Conservation (phyloP, 2,329 filamentous ascomycete species). For the Aureobasidium sp. region DNA sequence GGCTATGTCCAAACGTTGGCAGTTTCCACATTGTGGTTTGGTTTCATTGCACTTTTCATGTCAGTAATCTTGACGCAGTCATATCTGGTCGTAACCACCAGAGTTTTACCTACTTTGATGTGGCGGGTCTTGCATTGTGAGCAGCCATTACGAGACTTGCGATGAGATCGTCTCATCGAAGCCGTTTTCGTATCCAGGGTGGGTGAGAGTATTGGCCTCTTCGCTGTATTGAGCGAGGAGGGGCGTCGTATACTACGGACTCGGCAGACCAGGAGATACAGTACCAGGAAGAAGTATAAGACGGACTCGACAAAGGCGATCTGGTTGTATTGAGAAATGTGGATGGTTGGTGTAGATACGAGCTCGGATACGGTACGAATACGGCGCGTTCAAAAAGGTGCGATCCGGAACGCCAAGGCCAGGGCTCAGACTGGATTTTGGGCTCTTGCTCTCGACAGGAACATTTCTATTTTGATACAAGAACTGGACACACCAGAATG, state of each 20-base stretch:
- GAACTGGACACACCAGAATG: not conserved
- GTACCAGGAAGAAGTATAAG: no score
- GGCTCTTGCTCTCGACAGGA: not conserved
- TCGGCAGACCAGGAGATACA: no score
- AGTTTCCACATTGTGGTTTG: constrained; percentile 6
- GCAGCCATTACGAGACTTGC: constrained; percentile 32
- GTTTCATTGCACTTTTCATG: constrained; percentile 1
- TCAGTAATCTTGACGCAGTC: not conserved
- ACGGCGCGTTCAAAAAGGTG: not conserved
- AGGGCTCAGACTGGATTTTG: not conserved
- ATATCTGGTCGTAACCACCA: no score
- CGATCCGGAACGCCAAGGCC: not conserved
- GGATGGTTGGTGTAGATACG: not conserved
- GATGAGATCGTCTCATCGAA: constrained; percentile 23
- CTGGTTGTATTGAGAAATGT: not conserved
- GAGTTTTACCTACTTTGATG: constrained; percentile 24
- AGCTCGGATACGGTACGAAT: not conserved
- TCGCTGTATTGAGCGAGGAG: not conserved
- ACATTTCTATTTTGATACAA: not conserved
- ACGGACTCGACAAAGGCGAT: not conserved
- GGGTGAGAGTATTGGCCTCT: not conserved
- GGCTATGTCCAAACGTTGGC: not conserved
- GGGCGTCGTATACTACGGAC: not conserved
- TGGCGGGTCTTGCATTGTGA: constrained; percentile 30
- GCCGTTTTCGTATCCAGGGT: not conserved